Evolutionary conservation across 306 rosid genomes (phyloP), one percentile per base, ranked within the genome.

Genomic region (Carpinus fangiana): DNA sequence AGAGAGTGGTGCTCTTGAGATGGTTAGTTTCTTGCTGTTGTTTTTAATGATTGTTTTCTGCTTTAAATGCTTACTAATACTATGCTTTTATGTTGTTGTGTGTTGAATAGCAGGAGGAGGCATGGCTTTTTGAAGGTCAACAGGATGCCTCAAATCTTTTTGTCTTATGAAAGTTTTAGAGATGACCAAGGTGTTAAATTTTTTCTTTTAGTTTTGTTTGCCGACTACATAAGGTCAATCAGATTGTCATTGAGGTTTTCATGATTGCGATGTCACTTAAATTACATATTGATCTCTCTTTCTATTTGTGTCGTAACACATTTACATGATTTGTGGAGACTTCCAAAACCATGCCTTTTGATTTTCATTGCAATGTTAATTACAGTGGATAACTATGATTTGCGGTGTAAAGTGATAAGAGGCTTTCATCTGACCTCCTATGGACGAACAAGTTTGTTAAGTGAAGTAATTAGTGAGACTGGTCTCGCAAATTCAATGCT

Each of bases 1-100:
- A 67, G 87, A 77, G 87, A 79, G 46, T 80, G 84, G 90, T 88
- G 85, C 61, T 62, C 88, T 62, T 62, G 62, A 70, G 28, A 76
- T 23, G 79, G 61, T 54, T 74, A 41, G 51, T 64, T 31, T 64
- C 7, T 21, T 17, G 17, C 26, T 38, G 50, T 66, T 38, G 26
- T 66, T 18, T 23, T 67, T 41, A 41, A 10, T 12, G 23, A 41
- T 67, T 18, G 51, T 43, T 67, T 66, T 17, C 14, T 38, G 45
- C 26, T 18, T 67, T 18, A 67, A 67, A 36, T 64, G 13, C 70
- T 16, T 65, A 65, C 70, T 65, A 7, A 36, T 65, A 34, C 23
- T 36, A 28, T 67, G 26, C 70, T 62, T 62, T 45, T 67, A 48
- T 67, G 28, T 41, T 67, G 21, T 41, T 17, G 51, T 11, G 68